Base-by-base conservation (phyloP, 2,329 filamentous ascomycete genomes). In the Aspergillus quadricinctus region DNA sequence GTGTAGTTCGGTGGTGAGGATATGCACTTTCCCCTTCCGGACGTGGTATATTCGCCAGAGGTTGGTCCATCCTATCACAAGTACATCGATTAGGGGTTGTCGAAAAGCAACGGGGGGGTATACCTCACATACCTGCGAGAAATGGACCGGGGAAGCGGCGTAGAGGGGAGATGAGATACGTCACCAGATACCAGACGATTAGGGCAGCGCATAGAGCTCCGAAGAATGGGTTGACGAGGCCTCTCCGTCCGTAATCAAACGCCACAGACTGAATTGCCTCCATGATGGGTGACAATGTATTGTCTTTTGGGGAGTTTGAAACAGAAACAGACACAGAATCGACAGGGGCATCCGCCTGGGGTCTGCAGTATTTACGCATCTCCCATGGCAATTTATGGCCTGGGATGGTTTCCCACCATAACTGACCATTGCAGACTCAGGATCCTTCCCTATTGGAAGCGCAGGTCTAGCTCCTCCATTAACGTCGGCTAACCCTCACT, bases 31-130 rank as follows among this genome's bases (percentile, higher is more conserved):
- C 2, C 65, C 65, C 0, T 59, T 57, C 14, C 55, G 52, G 17
- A 64, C 64, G 40, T 70, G 67, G 49, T 64, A 67, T 21, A 76
- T 55, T 9, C 71, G 70, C 73, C 72, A 77, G 4, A 77, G 52
- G 14, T 73, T 72, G 5, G 73, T 73, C 64, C 66, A 75, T 60
- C 64, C 69, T 62, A 43, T 27, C 3, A 4, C 14, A 21, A 49
- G 43, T 10, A 45, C 21, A 19, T 11, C 5, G 29, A 54, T 54
- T 25, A 52, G 48, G 31, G 11, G 11, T 2, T 17, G 11, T 17
- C 17, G 31, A 37, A 54, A 45, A 7, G 35, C 25, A 17, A 41
- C 9, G 29, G 48, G 25, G 25, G 29, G 25, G n/a, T 17, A n/a
- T n/a, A 11, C 4, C 41, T 40, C 25, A 31, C 57, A 56, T 55